Evolutionary conservation across 257 asterid species (phyloP), one percentile per base, ranked within the genome.

Genomic region (Nicotiana obtusifolia): DNA sequence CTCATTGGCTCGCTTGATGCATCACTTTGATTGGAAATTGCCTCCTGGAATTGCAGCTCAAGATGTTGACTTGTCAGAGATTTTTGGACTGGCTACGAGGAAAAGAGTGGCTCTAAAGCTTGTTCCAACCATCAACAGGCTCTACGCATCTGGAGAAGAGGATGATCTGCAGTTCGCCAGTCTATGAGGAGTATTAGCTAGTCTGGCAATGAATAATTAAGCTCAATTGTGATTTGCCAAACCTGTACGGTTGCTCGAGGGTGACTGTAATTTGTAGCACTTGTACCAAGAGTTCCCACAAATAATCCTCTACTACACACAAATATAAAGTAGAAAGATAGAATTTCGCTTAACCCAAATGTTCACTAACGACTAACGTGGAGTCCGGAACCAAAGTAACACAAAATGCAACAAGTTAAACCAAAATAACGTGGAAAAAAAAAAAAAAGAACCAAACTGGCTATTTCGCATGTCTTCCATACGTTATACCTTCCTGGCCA

Each of bases 71-170:
- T 81, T 84, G 81, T 53, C 85, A 0, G 89, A 86, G 64, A 82
- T 82, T 47, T 86, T 86, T 28, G 89, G 89, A 30, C 79, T 87
- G 22, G 88, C 88, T 8, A 87, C 84, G 3, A 84, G 88, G 44
- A 87, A 84, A 81, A 80, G 60, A 44, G 24, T 54, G 47, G 82
- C 86, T 52, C 85, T 84, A 5, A 87, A 77, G 61, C 86, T 87
- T 76, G 68, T 84, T 30, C 87, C 87, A 59, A 80, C 64, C 30
- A 66, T 82, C 84, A 73, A 68, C 78, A 60, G 7, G 31, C 30
- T 54, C 4, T 76, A 54, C 1, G 47, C n/a, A 22, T 56, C 5
- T 4, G 19, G 4, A 14, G 19, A 47, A 65, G 35, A 30, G 15
- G 13, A 64, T 6, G n/a, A 62, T 64, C 37, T 64, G 10, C 13